A percentile compares a stretch with the other conserved stretches of the same genome.
phyloP scores from a whole-genome alignment of 805 yeast genomes.

The Candida maltosa region DNA sequence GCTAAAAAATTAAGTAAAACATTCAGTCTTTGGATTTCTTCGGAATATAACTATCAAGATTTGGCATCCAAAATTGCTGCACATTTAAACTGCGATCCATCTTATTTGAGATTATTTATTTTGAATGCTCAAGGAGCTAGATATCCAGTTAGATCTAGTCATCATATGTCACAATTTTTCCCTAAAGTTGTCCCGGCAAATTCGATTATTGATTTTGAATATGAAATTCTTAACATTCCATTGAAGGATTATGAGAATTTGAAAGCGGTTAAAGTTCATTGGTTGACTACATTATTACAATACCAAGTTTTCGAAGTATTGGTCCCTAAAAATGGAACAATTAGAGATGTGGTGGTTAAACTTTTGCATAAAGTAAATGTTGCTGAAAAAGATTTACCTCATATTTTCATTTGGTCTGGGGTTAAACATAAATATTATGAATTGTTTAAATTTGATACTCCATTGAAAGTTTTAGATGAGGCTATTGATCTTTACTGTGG shows the following conservation, averaged over 20 bases:
- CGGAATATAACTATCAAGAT: conserved; percentile 53
- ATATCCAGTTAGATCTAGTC: conserved; percentile 39
- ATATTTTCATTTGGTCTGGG: conserved; percentile 59
- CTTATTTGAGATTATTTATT: conserved; percentile 63
- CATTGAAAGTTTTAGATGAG: conserved; percentile 32
- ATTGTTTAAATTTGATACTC: conserved; percentile 31
- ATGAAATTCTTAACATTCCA: conserved; percentile 74
- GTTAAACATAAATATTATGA: conserved; percentile 36
- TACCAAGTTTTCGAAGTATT: conserved; percentile 67
- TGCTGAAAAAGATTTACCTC: conserved; percentile 42
- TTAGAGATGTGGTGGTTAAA: conserved; percentile 50
- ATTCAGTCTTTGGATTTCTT: conserved; percentile 69
- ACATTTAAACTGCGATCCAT: conserved; percentile 47
- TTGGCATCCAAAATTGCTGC: conserved; percentile 62
- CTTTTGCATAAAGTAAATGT: conserved; percentile 54
- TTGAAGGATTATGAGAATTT: conserved; percentile 75
- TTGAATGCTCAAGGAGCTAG: conserved; percentile 56
- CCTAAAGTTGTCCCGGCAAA: conserved; percentile 43
- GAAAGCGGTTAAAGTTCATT: conserved; percentile 60
- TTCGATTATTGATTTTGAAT: conserved; percentile 51
- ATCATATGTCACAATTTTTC: conserved; percentile 38
- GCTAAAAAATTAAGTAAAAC: conserved; percentile 19
- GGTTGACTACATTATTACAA: conserved; percentile 71
- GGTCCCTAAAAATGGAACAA: conserved; percentile 59
- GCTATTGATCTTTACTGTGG: conserved; percentile 38